Evolutionary conservation across 1,284 basidiomycete species (phyloP).

Genomic region (Apiotrichum mycotoxinovorans): DNA sequence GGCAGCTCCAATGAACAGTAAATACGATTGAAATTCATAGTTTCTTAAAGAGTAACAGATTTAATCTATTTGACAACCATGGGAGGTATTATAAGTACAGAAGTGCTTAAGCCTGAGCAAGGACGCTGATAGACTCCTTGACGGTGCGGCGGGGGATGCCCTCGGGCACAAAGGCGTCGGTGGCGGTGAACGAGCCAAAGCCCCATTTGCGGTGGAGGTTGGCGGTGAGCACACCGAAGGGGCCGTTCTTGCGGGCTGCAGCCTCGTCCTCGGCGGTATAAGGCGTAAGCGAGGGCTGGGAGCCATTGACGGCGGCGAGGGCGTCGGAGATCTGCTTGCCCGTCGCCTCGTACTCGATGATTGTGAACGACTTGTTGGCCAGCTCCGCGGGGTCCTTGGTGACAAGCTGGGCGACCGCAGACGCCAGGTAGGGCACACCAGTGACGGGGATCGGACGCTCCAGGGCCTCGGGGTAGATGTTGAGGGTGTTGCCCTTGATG

Average conservation of each 20-base stretch:
- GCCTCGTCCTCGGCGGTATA: conserved; percentile 6
- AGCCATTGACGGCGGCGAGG: conserved; percentile 1
- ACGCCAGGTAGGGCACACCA: conserved; percentile 6
- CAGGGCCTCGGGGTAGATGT: conserved; percentile 10
- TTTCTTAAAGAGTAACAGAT: too few species aligned
- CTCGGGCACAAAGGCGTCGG: conserved; percentile 60
- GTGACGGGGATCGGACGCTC: conserved; percentile 2
- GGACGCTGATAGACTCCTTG: background rate
- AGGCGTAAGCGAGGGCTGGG: background rate
- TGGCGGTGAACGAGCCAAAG: conserved; percentile 81
- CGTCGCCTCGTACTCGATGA: conserved; percentile 8
- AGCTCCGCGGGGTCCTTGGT: background rate
- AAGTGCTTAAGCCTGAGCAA: background rate
- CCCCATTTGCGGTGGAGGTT: conserved; percentile 65
- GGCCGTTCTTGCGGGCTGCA: conserved; percentile 28
- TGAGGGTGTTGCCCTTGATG: conserved; percentile 10
- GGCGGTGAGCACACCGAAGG: conserved; percentile 63
- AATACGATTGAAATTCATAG: too few species aligned
- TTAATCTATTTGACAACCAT: too few species aligned
- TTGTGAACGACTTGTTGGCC: background rate
- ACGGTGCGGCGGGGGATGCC: background rate
- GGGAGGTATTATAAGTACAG: too few species aligned
- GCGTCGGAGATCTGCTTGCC: conserved; percentile 9
- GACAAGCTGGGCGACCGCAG: conserved; percentile 7
- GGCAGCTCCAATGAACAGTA: too few species aligned